phyloP scores from a whole-genome alignment of 1,284 basidiomycete genomes.

The Ustilago sp. region DNA sequence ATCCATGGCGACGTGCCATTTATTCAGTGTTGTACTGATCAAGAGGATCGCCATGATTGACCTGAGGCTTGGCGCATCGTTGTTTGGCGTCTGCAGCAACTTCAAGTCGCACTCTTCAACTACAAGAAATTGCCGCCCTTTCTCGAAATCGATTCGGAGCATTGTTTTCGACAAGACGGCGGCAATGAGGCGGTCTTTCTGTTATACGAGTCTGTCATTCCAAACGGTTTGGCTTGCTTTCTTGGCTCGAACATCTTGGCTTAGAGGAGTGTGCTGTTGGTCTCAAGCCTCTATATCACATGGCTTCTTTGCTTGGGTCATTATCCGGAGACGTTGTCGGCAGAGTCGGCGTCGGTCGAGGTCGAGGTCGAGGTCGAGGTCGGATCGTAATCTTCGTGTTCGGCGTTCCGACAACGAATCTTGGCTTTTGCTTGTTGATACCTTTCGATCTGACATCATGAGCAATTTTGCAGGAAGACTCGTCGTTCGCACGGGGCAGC shows the following conservation, averaged over 20 bases:
- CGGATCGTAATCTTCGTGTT: no score
- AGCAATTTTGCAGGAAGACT: background rate
- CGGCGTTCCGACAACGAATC: background rate
- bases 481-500: constrained; percentile 18
- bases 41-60: constrained; percentile 24
- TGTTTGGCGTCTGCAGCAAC: constrained; percentile 14
- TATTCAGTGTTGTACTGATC: background rate
- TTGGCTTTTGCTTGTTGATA: background rate
- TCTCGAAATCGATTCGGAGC: no score
- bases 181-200: background rate
- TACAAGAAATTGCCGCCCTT: background rate
- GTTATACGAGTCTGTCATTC: no score
- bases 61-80: constrained; percentile 27
- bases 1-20: background rate
- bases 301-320: background rate
- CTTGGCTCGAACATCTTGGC: constrained; percentile 9
- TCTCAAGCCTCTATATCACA: background rate
- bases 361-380: no score
- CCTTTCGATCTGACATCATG: background rate
- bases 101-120: background rate
- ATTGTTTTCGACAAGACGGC: background rate
- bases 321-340: background rate
- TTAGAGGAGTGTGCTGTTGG: background rate
- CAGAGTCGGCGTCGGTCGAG: no score
- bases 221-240: background rate